Evolutionary conservation across 2,329 filamentous ascomycete genomes (phyloP).

Genomic region (Monilinia laxa): DNA sequence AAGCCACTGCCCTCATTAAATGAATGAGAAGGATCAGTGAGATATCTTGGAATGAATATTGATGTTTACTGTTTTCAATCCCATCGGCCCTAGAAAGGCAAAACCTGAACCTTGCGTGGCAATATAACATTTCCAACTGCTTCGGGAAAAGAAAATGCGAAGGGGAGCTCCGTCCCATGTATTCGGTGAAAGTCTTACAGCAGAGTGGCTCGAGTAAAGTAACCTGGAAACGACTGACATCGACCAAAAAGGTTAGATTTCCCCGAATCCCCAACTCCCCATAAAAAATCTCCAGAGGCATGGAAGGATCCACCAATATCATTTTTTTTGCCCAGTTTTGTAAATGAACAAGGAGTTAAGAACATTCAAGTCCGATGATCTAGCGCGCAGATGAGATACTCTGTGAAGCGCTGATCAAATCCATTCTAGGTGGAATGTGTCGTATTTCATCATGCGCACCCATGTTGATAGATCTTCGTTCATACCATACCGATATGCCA

Average conservation of each 20-base stretch:
- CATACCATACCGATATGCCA: background rate
- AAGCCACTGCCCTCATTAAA: constrained; percentile 4
- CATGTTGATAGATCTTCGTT: constrained; percentile 10
- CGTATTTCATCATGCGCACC: background rate
- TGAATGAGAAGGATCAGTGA: too few species aligned
- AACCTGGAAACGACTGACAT: background rate
- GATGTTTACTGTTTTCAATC: background rate
- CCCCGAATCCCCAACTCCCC: constrained; percentile 16
- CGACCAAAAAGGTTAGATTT: background rate
- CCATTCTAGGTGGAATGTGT: background rate
- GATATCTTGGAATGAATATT: background rate
- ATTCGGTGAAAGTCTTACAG: background rate
- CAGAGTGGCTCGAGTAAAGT: constrained; percentile 5
- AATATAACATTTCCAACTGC: background rate
- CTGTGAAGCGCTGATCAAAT: constrained; percentile 15
- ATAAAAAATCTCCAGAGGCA: constrained; percentile 2
- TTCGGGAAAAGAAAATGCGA: background rate
- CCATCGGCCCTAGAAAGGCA: too few species aligned
- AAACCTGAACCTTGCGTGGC: background rate
- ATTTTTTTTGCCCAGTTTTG: constrained; percentile 6
- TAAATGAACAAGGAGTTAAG: background rate
- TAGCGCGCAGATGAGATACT: constrained; percentile 11
- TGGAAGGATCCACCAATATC: constrained; percentile 14
- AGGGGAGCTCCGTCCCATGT: background rate
- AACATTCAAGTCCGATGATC: background rate